Base-by-base conservation (phyloP, 495 filamentous ascomycete genomes). In the Penicillium argentinense region DNA sequence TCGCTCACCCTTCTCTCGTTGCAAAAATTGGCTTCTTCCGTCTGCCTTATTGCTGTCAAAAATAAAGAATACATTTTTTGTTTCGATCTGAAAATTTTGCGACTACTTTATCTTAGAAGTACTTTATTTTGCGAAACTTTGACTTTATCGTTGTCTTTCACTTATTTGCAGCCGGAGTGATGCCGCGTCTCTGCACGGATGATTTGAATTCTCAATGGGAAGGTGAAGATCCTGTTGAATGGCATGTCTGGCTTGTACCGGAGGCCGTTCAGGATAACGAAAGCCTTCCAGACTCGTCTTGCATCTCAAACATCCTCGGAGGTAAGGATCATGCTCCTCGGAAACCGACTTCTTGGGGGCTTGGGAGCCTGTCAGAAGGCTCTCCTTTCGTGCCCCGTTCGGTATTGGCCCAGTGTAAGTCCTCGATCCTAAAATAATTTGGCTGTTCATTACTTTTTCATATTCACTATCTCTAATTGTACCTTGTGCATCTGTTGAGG, bases 261-360 rank as follows among this genome's bases (percentile, higher is more conserved):
- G 44, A 47, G 36, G 25, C 34, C 13, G 25, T 47, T 27, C 11
- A 33, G 13, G 18, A 47, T 39, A 25, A 47, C 13, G 13, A 46
- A 30, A 32, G 6, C 29, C 12, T 32, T 14, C 12, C n/a, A 32
- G 2, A 3, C 29, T 32, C 12, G 12, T 21, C 8, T 22, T 38
- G 12, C 12, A 32, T 6, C 29, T 32, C 12, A 14, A 32, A 32
- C 12, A 32, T 13, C 29, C 29, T n/a, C 12, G 12, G 16, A 32
- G 3, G 29, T 32, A 32, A 32, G 29, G 12, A 5, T 32, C 12
- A 32, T 32, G 12, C 12, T 32, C 9, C 12, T 13, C 8, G 12
- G 12, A n/a, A 14, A 38, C 2, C 11, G 18, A 38, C 17, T 38
- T 18, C 34, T 38, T 38, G 16, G 29, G 29, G 5, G 8, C 29